phyloP scores from a whole-genome alignment of 345 rosid species.

The Eucalyptus viminalis region DNA sequence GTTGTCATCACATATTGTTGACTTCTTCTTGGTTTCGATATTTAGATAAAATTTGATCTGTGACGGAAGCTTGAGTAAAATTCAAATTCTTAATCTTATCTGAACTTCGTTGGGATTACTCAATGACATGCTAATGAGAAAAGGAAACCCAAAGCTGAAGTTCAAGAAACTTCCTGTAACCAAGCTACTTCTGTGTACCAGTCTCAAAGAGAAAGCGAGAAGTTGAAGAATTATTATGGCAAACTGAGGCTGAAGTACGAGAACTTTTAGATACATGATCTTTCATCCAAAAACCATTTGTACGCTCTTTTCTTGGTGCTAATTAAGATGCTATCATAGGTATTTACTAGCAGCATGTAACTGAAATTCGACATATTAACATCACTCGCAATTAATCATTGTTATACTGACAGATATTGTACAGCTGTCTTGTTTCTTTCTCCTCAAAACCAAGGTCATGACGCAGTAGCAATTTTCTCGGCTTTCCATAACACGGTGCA shows the following conservation, averaged over 20 bases:
- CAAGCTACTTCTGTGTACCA: background rate
- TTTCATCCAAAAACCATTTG: background rate
- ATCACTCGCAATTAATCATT: background rate
- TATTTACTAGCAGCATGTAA: background rate
- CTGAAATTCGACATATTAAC: background rate
- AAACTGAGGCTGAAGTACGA: background rate
- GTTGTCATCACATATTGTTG: background rate
- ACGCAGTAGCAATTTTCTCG: background rate
- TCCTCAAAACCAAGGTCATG: background rate
- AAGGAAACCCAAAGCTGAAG: background rate
- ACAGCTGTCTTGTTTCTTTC: background rate
- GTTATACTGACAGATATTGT: background rate
- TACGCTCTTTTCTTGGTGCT: background rate
- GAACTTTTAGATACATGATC: background rate
- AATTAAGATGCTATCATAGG: background rate
- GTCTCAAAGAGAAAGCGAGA: background rate
- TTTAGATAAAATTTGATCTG: background rate
- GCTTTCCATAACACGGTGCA: background rate
- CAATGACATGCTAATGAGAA: background rate
- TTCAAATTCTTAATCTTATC: background rate
- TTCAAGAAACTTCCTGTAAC: background rate
- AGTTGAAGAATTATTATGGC: background rate
- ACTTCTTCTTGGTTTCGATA: background rate
- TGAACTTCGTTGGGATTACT: background rate
- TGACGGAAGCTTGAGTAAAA: background rate